Percentiles rank a stretch among this genome's conserved stretches.
Evolutionary conservation across 148 eudicot genomes (phyloP).

Genomic region (Cornus florida): DNA sequence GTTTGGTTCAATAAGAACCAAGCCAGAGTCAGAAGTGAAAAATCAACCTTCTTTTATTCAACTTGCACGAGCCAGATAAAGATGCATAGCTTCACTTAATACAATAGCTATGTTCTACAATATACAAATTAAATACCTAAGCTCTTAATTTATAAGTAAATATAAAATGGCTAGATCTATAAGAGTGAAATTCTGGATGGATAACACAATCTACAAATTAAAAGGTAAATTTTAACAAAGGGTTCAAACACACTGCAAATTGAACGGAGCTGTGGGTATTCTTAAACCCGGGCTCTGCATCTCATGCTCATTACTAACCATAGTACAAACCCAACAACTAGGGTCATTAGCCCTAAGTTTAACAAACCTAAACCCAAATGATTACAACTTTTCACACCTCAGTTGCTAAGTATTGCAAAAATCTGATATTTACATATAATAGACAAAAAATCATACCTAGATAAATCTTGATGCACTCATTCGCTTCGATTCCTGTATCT

Average conservation of each 20-base stretch:
- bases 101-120: neutral
- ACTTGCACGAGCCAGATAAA: neutral
- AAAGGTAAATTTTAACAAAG: neutral
- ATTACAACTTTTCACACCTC: neutral
- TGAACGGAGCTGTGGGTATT: no score
- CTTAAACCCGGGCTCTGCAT: neutral
- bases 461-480: conserved; percentile 76
- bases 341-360: neutral
- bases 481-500: conserved; percentile 80
- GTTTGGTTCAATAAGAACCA: neutral
- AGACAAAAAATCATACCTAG: conserved; percentile 44
- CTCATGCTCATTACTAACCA: neutral
- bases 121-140: neutral
- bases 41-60: neutral
- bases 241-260: neutral
- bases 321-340: neutral
- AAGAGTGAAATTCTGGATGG: neutral
- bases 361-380: neutral
- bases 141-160: neutral
- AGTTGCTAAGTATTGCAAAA: neutral
- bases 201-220: neutral
- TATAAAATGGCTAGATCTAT: neutral
- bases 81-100: neutral
- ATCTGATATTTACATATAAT: neutral
- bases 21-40: neutral